Evolutionary conservation across 2,329 filamentous ascomycete species (phyloP).

Genomic region (Verticillium tricorpus): DNA sequence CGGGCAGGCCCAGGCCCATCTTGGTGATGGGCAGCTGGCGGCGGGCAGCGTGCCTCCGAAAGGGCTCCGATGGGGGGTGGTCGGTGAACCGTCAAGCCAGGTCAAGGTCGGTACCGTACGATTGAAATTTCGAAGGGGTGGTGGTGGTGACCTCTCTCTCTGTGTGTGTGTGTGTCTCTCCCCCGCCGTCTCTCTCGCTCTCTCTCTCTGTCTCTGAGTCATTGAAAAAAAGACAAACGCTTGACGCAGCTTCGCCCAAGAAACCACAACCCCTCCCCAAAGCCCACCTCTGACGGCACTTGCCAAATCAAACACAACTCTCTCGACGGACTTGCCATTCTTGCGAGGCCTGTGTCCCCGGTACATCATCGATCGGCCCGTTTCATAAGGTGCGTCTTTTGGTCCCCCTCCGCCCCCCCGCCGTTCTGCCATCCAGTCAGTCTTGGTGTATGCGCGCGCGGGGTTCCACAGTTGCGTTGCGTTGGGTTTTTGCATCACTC

Average conservation of each 20-base stretch:
- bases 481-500: background rate
- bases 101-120: background rate
- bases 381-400: background rate
- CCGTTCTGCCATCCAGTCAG: background rate
- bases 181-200: no score
- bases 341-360: background rate
- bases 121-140: no score
- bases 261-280: background rate
- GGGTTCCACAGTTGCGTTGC: background rate
- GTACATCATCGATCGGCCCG: background rate
- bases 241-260: background rate
- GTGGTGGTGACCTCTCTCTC: no score
- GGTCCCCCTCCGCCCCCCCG: background rate
- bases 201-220: no score
- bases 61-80: background rate
- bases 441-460: background rate
- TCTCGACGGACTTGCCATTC: no score
- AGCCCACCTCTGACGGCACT: background rate
- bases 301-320: background rate
- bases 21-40: background rate
- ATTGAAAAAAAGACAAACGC: no score
- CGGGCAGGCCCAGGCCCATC: background rate
- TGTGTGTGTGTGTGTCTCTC: no score
- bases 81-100: background rate
- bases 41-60: background rate